Base-by-base conservation (phyloP, 2,329 filamentous ascomycete genomes). In the Phyllosticta citriasiana region DNA sequence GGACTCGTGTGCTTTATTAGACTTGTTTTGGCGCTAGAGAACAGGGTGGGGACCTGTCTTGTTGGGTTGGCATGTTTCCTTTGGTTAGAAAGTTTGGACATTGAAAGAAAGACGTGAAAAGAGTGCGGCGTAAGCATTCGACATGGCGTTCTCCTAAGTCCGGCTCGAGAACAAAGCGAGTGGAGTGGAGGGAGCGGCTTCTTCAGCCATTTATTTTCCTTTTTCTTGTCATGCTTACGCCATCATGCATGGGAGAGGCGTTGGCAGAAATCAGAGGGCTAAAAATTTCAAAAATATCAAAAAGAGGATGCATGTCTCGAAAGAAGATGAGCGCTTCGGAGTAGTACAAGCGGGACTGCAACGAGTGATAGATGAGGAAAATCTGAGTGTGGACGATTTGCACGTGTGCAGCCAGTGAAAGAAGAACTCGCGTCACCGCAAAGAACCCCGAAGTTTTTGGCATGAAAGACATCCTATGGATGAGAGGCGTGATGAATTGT, bases 1-100 rank as follows among this genome's bases (percentile, higher is more conserved):
- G 78, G 63, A 80, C 78, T 19, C 71, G 78, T 63, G 77, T 80
- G 60, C 67, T 80, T 66, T 80, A 79, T 67, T 78, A 73, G 64
- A 59, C 40, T n/a, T 47, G n/a, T 47, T 47, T 12, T 47, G 16
- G 4, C 40, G 40, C 40, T 55, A 57, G 33, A 56, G 30, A 10
- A 55, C 12, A 53, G 16, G 24, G 12, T 53, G 33, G 24, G 6
- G 40, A 47, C 14, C 40, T 47, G 40, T n/a, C 16, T n/a, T 19
- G 40, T 47, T 53, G 19, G 27, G 30, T 25, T 22, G 26, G 61
- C 40, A 33, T 51, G 6, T 30, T 47, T 47, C 27, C 4, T 53
- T 53, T 50, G 12, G 40, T 14, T 50, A 25, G 33, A 53, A 35
- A 26, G 47, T 14, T 9, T 55, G 24, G 40, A 55, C 4, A 14